These are phyloP conservation scores for Lodderomyces orthopsilosis DNA, from an alignment of 1,139 yeast genomes.

Conservation along the genomic window DNA sequence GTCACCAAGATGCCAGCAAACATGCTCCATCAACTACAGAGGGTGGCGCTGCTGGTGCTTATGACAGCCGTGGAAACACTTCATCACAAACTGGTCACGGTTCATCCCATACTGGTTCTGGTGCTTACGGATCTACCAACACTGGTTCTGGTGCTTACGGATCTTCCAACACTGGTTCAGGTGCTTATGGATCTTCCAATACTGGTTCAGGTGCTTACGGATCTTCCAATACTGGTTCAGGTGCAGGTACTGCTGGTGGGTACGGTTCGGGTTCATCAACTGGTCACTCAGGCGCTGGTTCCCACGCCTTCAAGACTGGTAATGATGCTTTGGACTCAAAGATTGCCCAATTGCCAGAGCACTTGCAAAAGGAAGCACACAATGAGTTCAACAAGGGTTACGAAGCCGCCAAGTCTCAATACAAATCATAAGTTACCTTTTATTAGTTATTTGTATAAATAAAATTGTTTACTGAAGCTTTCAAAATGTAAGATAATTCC, in stretches of 20 bases:
- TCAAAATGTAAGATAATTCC: no score
- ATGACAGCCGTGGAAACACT: slow-evolving; percentile 3
- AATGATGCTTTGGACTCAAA: slow-evolving; percentile 29
- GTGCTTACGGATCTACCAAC: neutral
- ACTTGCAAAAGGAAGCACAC: slow-evolving; percentile 32
- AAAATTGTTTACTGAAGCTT: neutral
- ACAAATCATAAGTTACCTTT: slow-evolving; percentile 4
- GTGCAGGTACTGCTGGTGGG: slow-evolving; percentile 6
- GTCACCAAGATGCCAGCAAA: slow-evolving; percentile 7
- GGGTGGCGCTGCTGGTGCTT: slow-evolving; percentile 7
- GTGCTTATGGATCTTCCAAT: neutral
- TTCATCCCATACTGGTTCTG: neutral
- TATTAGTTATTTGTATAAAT: neutral
- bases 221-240: slow-evolving; percentile 4
- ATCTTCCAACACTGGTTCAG: slow-evolving; percentile 5
- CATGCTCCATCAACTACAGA: slow-evolving; percentile 5
- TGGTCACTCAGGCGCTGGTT: slow-evolving; percentile 3
- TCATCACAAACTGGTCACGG: slow-evolving; percentile 1
- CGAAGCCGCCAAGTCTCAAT: slow-evolving; percentile 26
- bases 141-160: neutral
- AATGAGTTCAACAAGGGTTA: slow-evolving; percentile 35
- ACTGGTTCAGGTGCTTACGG: neutral
- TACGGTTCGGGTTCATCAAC: slow-evolving; percentile 8
- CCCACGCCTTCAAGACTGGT: slow-evolving; percentile 26
- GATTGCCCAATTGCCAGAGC: slow-evolving; percentile 30